These are phyloP conservation scores for Neurospora sublineolata DNA, from an alignment of 495 filamentous ascomycete species.

Conservation along the genomic window DNA sequence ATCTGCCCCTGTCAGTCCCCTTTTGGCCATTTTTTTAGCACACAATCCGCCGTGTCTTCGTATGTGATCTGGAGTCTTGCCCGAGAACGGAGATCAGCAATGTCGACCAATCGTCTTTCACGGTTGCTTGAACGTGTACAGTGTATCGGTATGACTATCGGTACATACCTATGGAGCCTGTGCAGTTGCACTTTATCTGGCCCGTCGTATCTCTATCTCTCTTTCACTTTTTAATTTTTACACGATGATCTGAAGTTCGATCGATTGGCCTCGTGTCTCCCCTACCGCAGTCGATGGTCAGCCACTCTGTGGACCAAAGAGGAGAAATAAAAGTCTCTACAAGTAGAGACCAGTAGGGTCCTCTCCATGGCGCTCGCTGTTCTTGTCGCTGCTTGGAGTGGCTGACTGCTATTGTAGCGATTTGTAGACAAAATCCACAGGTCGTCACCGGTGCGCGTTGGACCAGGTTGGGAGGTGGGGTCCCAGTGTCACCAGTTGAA, in stretches of 20 bases:
- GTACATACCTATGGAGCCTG: background rate
- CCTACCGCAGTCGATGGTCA: background rate
- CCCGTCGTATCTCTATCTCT: background rate
- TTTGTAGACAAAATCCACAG: background rate
- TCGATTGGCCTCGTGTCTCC: background rate
- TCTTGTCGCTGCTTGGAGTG: background rate
- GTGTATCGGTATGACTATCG: background rate
- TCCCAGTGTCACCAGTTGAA: background rate
- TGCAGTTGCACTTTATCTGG: background rate
- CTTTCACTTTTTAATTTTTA: background rate
- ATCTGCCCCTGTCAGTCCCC: background rate
- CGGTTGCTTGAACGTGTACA: conserved; percentile 8
- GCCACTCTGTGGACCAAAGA: background rate
- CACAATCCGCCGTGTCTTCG: background rate
- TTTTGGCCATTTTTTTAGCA: background rate
- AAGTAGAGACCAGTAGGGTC: background rate
- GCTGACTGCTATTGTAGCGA: background rate
- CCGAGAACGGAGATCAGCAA: conserved; percentile 28
- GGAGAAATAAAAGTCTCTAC: background rate
- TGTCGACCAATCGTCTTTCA: conserved; percentile 26
- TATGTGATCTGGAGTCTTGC: conserved; percentile 3
- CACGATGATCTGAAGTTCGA: too few relatives aligned
- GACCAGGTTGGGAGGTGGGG: background rate
- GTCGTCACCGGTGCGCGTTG: background rate
- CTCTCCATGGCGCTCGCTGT: background rate